phyloP scores from a whole-genome alignment of 352 stramenopile species.

The Nothophytophthora sp. region DNA sequence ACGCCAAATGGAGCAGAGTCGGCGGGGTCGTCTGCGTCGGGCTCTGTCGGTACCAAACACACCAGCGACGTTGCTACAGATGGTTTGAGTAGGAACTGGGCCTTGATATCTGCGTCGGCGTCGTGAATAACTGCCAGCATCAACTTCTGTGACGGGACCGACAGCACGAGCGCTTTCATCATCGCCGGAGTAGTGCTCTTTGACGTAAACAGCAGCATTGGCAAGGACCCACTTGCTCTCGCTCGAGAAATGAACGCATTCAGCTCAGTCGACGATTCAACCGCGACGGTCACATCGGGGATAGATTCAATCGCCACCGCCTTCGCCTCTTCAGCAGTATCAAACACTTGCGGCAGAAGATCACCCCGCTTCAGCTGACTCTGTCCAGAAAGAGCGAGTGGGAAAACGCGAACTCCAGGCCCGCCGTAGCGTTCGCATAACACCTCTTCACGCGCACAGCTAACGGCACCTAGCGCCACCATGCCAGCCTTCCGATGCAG shows the following conservation, averaged over 20 bases:
- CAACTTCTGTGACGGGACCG: constrained; percentile 56
- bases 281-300: constrained; percentile 41
- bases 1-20: constrained; percentile 54
- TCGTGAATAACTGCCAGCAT: constrained; percentile 56
- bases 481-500: constrained; percentile 63
- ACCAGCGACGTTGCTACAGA: constrained; percentile 41
- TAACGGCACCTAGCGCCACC: constrained; percentile 55
- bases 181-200: constrained; percentile 53
- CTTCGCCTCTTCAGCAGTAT: constrained; percentile 49
- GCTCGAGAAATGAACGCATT: constrained; percentile 56
- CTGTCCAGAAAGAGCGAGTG: constrained; percentile 27
- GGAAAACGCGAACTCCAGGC: constrained; percentile 54
- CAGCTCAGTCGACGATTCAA: constrained; percentile 54
- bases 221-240: constrained; percentile 37
- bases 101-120: constrained; percentile 55
- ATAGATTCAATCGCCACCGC: constrained; percentile 48
- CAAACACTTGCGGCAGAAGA: constrained; percentile 37
- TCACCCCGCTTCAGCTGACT: constrained; percentile 38
- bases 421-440: constrained; percentile 58
- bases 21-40: constrained; percentile 19
- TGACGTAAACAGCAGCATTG: constrained; percentile 61
- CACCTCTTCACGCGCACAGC: constrained; percentile 42
- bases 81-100: constrained; percentile 54
- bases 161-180: constrained; percentile 63
- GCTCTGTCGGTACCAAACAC: constrained; percentile 45